Evolutionary conservation across 441 rosid species (phyloP).

Genomic region (Populus tomentosa): DNA sequence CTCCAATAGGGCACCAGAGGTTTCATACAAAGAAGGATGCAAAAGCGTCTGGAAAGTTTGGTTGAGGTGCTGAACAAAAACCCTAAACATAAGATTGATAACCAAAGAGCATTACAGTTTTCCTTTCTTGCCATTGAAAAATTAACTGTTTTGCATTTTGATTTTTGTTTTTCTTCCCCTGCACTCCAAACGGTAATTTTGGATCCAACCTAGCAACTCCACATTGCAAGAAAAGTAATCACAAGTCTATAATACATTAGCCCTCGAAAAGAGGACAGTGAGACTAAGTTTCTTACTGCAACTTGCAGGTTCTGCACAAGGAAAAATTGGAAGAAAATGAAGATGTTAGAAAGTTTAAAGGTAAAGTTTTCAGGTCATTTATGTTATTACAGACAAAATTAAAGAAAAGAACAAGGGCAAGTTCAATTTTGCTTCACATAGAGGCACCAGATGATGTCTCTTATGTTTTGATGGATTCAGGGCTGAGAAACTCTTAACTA

Average conservation of each 20-base stretch:
- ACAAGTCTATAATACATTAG: background rate
- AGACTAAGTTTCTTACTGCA: constrained; percentile 16
- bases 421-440: background rate
- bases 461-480: background rate
- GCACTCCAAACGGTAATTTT: background rate
- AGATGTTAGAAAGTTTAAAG: constrained; percentile 26
- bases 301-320: constrained; percentile 52
- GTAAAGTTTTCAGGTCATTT: constrained; percentile 19
- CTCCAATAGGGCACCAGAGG: constrained; percentile 68
- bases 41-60: constrained; percentile 59
- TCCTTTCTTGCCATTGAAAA: background rate
- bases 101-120: background rate
- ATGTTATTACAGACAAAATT: background rate
- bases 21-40: constrained; percentile 78
- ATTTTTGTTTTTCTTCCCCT: background rate
- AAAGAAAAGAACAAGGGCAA: background rate
- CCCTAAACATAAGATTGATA: background rate
- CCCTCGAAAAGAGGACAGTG: background rate
- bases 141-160: background rate
- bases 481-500: background rate
- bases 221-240: constrained; percentile 3
- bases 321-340: constrained; percentile 33
- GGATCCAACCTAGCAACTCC: background rate
- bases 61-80: constrained; percentile 53
- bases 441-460: background rate